Percentiles rank a stretch among this genome's conserved stretches.
Evolutionary conservation across 768 basidiomycete genomes (phyloP).

Genomic region (Tulasnella sp.): DNA sequence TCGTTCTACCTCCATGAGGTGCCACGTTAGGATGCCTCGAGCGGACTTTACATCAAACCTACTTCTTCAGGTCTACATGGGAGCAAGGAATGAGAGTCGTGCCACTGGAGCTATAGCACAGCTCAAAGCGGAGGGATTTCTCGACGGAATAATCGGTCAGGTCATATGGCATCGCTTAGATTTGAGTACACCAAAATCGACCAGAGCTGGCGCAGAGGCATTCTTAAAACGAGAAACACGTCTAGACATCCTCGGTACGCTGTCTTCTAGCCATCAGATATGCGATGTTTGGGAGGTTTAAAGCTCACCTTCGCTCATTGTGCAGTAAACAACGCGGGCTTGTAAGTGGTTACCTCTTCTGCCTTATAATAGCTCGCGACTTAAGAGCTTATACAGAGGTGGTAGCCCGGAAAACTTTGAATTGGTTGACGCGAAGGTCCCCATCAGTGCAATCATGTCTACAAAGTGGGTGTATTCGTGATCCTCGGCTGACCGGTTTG

Average conservation of each 20-base stretch:
- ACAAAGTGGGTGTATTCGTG: slow-evolving; percentile 7
- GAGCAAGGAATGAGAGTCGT: slow-evolving; percentile 37
- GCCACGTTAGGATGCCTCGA: not conserved
- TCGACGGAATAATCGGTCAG: slow-evolving; percentile 38
- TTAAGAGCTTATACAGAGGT: not conserved
- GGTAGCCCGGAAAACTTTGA: not conserved
- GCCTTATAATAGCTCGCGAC: not conserved
- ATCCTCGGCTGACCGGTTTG: not conserved
- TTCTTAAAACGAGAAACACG: slow-evolving; percentile 41
- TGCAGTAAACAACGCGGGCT: slow-evolving; percentile 49
- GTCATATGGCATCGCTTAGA: slow-evolving; percentile 44
- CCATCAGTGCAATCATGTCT: slow-evolving; percentile 13
- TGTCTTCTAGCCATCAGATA: too few species aligned
- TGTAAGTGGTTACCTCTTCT: slow-evolving; percentile 29
- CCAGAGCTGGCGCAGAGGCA: slow-evolving; percentile 39
- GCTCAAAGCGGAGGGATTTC: slow-evolving; percentile 30
- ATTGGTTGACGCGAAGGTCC: not conserved
- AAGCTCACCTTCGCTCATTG: not conserved
- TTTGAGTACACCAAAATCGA: slow-evolving; percentile 38
- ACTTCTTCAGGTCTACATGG: slow-evolving; percentile 33
- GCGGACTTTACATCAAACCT: not conserved
- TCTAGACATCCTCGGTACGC: slow-evolving; percentile 45
- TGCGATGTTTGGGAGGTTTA: too few species aligned
- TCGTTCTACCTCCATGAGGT: not conserved
- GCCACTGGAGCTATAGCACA: slow-evolving; percentile 39